Evolutionary conservation across 2,329 filamentous ascomycete species (phyloP).

Genomic region (Aureobasidium leucospermi): DNA sequence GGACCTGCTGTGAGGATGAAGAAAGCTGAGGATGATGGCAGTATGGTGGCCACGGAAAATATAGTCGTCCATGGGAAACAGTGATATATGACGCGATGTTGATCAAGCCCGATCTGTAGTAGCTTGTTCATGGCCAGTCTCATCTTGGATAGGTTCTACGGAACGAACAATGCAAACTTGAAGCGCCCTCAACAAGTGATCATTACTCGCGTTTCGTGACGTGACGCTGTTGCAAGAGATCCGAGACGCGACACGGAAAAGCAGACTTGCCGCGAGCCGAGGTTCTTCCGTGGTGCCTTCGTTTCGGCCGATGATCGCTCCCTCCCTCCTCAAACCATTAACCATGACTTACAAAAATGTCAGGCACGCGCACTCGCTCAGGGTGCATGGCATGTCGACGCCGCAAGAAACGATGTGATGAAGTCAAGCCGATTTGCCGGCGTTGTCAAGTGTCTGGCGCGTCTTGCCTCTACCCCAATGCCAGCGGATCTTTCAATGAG

Average conservation of each 20-base stretch:
- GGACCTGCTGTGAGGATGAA: not conserved
- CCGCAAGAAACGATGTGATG: slow-evolving; percentile 4
- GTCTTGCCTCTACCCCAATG: not conserved
- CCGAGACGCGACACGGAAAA: too few species aligned
- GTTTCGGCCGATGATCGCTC: not conserved
- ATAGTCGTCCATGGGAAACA: not conserved
- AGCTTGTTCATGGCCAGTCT: too few species aligned
- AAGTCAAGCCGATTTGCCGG: not conserved
- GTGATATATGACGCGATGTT: not conserved
- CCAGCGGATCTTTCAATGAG: not conserved
- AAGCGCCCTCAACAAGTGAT: too few species aligned
- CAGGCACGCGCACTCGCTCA: slow-evolving; percentile 2
- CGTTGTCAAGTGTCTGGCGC: not conserved
- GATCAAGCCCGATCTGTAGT: too few species aligned
- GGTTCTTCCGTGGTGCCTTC: not conserved
- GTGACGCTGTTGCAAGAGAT: too few species aligned
- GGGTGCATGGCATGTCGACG: not conserved
- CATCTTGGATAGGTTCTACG: too few species aligned
- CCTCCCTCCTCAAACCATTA: not conserved
- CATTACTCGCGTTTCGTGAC: too few species aligned
- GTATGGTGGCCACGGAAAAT: not conserved
- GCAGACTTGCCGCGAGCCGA: not conserved
- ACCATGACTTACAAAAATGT: not conserved
- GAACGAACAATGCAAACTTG: too few species aligned
- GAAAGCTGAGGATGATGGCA: not conserved